Evolutionary conservation across 306 rosid species (phyloP).

Genomic region (Delonix regia): DNA sequence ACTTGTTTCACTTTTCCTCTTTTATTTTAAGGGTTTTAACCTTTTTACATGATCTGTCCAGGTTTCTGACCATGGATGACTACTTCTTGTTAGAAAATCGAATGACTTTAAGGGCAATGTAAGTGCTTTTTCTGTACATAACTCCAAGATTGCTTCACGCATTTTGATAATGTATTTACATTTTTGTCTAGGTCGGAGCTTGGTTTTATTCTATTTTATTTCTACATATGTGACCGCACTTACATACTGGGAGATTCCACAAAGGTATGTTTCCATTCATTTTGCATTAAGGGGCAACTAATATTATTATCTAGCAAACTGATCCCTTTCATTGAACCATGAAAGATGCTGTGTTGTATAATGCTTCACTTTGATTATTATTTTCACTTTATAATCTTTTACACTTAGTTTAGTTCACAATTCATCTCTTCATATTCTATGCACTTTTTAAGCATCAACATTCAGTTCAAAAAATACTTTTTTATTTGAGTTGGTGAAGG

Average conservation of each 20-base stretch:
- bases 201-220: constrained; percentile 84
- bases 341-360: constrained; percentile 23
- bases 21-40: constrained; percentile 35
- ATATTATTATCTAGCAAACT: constrained; percentile 11
- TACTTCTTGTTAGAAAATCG: constrained; percentile 87
- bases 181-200: constrained; percentile 70
- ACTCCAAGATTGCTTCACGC: constrained; percentile 20
- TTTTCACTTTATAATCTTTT: constrained; percentile 27
- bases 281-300: constrained; percentile 18
- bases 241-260: constrained; percentile 72
- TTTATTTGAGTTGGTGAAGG: constrained; percentile 28
- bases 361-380: not conserved
- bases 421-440: constrained; percentile 1
- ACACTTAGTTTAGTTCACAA: constrained; percentile 8
- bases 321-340: constrained; percentile 8
- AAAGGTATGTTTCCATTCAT: constrained; percentile 56
- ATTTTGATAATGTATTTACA: constrained; percentile 30
- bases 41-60: constrained; percentile 43
- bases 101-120: constrained; percentile 87
- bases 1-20: constrained; percentile 23
- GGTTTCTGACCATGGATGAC: constrained; percentile 95
- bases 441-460: constrained; percentile 3
- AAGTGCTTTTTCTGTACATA: constrained; percentile 46
- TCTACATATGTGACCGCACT: constrained; percentile 92
- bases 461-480: constrained; percentile 18